Conservation (phyloP, 495 filamentous ascomycete genomes). For the Tuber umbilicatum region DNA sequence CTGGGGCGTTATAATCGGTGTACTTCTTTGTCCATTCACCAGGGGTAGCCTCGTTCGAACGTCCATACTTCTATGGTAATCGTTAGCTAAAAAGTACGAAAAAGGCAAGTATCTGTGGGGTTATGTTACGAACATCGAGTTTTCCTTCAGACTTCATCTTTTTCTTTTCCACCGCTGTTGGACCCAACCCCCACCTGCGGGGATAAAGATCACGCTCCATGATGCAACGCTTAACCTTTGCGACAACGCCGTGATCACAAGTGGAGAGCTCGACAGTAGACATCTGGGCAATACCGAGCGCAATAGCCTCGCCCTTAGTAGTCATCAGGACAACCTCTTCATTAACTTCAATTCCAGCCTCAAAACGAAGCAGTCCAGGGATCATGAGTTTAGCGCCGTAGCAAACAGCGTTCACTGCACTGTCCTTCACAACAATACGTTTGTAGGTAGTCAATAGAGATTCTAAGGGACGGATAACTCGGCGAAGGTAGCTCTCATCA, state of each 20-base stretch:
- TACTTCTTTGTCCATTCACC: slow-evolving; percentile 83
- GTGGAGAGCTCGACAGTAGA: slow-evolving; percentile 83
- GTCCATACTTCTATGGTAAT: slow-evolving; percentile 68
- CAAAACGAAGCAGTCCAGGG: slow-evolving; percentile 84
- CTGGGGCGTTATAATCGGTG: slow-evolving; percentile 69
- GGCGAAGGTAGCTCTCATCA: slow-evolving; percentile 79
- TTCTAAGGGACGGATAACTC: slow-evolving; percentile 83
- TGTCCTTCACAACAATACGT: slow-evolving; percentile 95
- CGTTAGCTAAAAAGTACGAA: background rate
- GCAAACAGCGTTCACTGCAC: slow-evolving; percentile 89
- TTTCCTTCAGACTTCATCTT: slow-evolving; percentile 97
- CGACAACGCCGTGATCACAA: slow-evolving; percentile 92
- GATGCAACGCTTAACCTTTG: slow-evolving; percentile 95
- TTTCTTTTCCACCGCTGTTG: slow-evolving; percentile 90
- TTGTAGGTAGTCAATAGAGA: slow-evolving; percentile 86
- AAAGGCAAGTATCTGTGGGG: background rate
- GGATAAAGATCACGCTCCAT: slow-evolving; percentile 99
- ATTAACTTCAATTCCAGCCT: slow-evolving; percentile 75
- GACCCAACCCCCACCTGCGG: slow-evolving; percentile 87
- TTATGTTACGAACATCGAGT: slow-evolving; percentile 61
- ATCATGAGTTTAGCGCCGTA: slow-evolving; percentile 98
- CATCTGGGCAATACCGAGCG: slow-evolving; percentile 92
- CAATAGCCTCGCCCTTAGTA: slow-evolving; percentile 96
- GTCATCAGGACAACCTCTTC: slow-evolving; percentile 96
- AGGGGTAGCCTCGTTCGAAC: slow-evolving; percentile 83